phyloP scores from a whole-genome alignment of 371 early-diverging fungal species.

The Mucor plumbeus region DNA sequence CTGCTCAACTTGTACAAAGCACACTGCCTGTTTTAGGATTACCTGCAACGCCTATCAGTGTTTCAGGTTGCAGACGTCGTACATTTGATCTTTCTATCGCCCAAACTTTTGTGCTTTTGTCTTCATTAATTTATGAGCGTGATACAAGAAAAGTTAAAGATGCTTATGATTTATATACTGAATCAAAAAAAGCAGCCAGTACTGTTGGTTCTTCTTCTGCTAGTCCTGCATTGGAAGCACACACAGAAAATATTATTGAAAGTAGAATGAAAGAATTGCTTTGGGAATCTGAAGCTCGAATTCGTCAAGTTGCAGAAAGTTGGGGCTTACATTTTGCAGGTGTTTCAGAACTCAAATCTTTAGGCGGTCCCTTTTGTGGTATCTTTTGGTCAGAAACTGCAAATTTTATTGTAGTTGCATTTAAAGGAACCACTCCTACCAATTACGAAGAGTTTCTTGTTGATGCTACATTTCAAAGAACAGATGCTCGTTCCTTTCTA shows the following conservation, averaged over 20 bases:
- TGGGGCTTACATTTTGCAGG: conserved; percentile 55
- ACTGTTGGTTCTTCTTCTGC: not conserved
- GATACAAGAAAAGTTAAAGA: conserved; percentile 43
- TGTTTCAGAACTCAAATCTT: conserved; percentile 52
- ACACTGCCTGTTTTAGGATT: conserved; percentile 31
- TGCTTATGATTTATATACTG: conserved; percentile 27
- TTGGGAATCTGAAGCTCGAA: conserved; percentile 31
- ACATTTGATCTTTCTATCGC: conserved; percentile 42
- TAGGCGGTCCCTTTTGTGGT: conserved; percentile 57
- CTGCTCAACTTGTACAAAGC: conserved; percentile 19
- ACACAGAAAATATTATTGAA: not conserved
- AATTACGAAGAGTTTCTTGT: conserved; percentile 52
- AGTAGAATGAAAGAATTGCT: conserved; percentile 21
- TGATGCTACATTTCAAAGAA: conserved; percentile 42
- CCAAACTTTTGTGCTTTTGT: conserved; percentile 29
- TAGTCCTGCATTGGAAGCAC: not conserved
- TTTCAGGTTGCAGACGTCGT: conserved; percentile 24
- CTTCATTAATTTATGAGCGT: conserved; percentile 49
- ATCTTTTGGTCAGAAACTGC: conserved; percentile 51
- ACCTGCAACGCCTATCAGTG: conserved; percentile 9
- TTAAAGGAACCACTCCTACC: conserved; percentile 50
- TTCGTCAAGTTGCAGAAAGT: conserved; percentile 28
- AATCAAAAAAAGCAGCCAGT: not conserved
- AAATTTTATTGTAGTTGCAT: conserved; percentile 47
- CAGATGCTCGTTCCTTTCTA: conserved; percentile 38